These are phyloP conservation scores for Cornus controversa DNA, from an alignment of 148 eudicot species.

Conservation along the genomic window DNA sequence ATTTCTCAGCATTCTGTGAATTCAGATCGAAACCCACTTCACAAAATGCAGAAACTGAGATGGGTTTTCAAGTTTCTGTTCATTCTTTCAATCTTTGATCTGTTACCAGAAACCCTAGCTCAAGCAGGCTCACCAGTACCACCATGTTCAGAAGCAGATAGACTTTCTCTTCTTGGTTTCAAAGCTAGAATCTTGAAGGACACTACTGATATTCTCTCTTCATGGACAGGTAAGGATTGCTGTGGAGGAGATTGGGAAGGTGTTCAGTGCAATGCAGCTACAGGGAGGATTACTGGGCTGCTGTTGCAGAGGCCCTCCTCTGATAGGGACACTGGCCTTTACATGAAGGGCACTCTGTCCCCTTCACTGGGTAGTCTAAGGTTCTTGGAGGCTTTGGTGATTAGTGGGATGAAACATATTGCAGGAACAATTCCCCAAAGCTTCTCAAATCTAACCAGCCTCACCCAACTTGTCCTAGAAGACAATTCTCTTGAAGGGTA, in stretches of 20 bases:
- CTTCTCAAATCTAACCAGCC: conserved; percentile 46
- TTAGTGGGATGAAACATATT: conserved; percentile 76
- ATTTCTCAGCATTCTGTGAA: conserved; percentile 1
- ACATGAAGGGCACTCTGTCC: conserved; percentile 79
- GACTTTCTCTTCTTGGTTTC: conserved; percentile 69
- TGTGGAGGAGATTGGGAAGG: conserved; percentile 92
- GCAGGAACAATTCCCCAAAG: conserved; percentile 56
- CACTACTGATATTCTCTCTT: conserved; percentile 57
- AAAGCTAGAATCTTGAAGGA: conserved; percentile 57
- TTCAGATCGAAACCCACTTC: conserved; percentile 34
- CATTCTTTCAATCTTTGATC: conserved; percentile 29
- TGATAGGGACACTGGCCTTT: conserved; percentile 28
- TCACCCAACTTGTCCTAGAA: conserved; percentile 69
- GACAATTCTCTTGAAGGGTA: conserved; percentile 60
- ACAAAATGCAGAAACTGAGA: conserved; percentile 48
- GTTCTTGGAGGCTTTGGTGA: conserved; percentile 56
- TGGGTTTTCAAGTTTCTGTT: conserved; percentile 45
- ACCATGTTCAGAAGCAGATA: conserved; percentile 51
- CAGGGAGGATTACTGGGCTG: conserved; percentile 62
- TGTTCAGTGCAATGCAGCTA: conserved; percentile 46
- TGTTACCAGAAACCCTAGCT: conserved; percentile 18
- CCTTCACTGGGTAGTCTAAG: conserved; percentile 57
- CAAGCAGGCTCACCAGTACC: conserved; percentile 13
- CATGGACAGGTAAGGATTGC: conserved; percentile 74
- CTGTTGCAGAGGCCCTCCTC: conserved; percentile 53